Base-by-base conservation (phyloP, 805 yeast species). In the Clavispora santaluciae region DNA sequence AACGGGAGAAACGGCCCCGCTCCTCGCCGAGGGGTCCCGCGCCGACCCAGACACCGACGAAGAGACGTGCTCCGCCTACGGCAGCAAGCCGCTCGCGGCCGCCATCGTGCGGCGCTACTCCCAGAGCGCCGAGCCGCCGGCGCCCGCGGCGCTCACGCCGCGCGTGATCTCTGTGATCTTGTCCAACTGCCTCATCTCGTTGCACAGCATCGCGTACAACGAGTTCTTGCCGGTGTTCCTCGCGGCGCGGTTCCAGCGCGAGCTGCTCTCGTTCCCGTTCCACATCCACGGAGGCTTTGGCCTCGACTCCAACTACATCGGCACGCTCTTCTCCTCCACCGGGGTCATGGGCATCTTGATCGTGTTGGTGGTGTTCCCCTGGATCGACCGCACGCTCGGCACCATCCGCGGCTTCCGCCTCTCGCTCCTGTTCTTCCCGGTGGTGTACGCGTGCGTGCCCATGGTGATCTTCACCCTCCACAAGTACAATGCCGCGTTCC, bases 201-300 rank as follows among this genome's bases (percentile, higher is more conserved):
- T 64, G 28, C 70, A 66, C 47, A 46, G 50, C 18, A 51, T 63
- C 17, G 53, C 63, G 6, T 66, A 60, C 49, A 53, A 45, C 39
- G 71, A 66, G 43, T 66, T 66, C 40, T 49, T 66, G 25, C 71
- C 72, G 1, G 65, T 66, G 13, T 60, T 64, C 36, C 48, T 66
- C 16, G 71, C 70, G 1, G 53, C 65, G 2, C 47, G 56, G 17
- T 52, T 63, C 43, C 53, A 51, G 35, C 51, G 43, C 2, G 59
- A 58, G 8, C 43, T 49, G 18, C 48, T 65, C 29, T 36, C 50
- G 23, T 66, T 65, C 44, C 71, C 72, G 1, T 61, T 63, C 45
- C 42, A 38, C n/a, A 62, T 66, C 22, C 55, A 44, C 6, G 72
- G 72, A 11, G 70, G 72, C 0, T 61, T 65, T 43, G 70, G 70